A percentile compares a stretch with the other conserved stretches of the same genome.
Conservation (phyloP, 345 rosid species). For the Syzygium oleosum region DNA sequence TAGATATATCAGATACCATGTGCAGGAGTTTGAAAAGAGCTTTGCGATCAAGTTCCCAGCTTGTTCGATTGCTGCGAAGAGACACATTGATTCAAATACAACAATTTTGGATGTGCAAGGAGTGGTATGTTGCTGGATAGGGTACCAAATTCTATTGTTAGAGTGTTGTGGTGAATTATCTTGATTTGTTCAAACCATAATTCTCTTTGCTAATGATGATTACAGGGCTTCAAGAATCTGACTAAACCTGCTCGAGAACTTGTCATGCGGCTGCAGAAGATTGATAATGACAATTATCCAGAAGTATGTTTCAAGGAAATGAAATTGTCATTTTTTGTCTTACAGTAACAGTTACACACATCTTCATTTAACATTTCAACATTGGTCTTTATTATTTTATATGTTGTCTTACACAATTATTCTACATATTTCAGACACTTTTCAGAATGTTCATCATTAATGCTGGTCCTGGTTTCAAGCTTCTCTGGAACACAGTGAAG, state of each 20-base stretch:
- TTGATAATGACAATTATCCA: conserved; percentile 89
- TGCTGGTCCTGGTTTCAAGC: conserved; percentile 85
- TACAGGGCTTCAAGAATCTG: conserved; percentile 69
- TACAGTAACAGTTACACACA: neutral
- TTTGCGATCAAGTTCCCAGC: conserved; percentile 75
- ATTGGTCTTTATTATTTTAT: neutral
- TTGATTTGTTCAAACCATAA: neutral
- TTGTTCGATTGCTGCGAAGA: conserved; percentile 85
- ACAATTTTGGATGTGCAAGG: conserved; percentile 93
- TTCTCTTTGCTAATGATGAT: neutral
- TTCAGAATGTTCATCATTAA: conserved; percentile 80
- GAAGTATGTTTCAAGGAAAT: conserved; percentile 40
- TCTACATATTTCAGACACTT: conserved; percentile 50
- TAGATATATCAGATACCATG: conserved; percentile 76
- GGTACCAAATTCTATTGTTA: neutral
- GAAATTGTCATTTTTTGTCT: neutral
- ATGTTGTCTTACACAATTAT: neutral
- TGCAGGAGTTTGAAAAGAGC: conserved; percentile 81
- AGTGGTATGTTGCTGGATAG: conserved; percentile 41
- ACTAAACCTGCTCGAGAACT: conserved; percentile 79
- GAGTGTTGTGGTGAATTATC: neutral
- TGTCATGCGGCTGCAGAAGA: conserved; percentile 73
- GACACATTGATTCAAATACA: conserved; percentile 84
- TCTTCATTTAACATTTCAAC: neutral
- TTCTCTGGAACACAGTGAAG: conserved; percentile 65